Conservation (phyloP, 1,139 yeast species). For the Hyphopichia fennica region DNA sequence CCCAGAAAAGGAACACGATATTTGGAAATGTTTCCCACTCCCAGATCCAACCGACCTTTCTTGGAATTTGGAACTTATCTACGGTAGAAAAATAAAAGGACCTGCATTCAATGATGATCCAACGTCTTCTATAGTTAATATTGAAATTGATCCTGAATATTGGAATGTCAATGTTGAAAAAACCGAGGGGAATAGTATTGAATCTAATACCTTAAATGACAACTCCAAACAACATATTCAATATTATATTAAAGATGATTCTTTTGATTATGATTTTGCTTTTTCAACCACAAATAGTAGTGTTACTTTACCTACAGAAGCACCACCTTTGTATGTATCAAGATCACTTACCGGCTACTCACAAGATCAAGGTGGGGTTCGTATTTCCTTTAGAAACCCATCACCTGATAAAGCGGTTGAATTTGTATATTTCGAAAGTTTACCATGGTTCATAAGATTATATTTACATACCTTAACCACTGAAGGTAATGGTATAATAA, state of each 20-base stretch:
- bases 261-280: slow-evolving; percentile 33
- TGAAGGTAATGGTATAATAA: slow-evolving; percentile 37
- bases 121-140: slow-evolving; percentile 39
- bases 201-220: neutral
- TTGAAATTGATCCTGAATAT: slow-evolving; percentile 38
- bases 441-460: slow-evolving; percentile 93
- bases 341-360: slow-evolving; percentile 91
- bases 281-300: slow-evolving; percentile 38
- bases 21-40: slow-evolving; percentile 77
- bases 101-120: slow-evolving; percentile 53
- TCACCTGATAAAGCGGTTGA: slow-evolving; percentile 40
- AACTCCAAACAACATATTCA: slow-evolving; percentile 3
- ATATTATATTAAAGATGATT: slow-evolving; percentile 31
- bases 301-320: slow-evolving; percentile 29
- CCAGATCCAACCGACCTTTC: slow-evolving; percentile 52
- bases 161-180: slow-evolving; percentile 45
- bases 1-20: slow-evolving; percentile 51
- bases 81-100: slow-evolving; percentile 68
- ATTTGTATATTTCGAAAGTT: slow-evolving; percentile 71
- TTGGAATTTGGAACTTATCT: slow-evolving; percentile 63
- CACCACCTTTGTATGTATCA: slow-evolving; percentile 73
- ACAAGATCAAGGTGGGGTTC: slow-evolving; percentile 86
- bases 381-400: slow-evolving; percentile 75
- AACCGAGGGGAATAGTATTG: neutral
- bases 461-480: slow-evolving; percentile 67